A percentile compares a stretch with the other conserved stretches of the same genome.
These are phyloP conservation scores for Syncephalastrum monosporum DNA, from an alignment of 371 early-diverging fungal genomes.

Conservation along the genomic window DNA sequence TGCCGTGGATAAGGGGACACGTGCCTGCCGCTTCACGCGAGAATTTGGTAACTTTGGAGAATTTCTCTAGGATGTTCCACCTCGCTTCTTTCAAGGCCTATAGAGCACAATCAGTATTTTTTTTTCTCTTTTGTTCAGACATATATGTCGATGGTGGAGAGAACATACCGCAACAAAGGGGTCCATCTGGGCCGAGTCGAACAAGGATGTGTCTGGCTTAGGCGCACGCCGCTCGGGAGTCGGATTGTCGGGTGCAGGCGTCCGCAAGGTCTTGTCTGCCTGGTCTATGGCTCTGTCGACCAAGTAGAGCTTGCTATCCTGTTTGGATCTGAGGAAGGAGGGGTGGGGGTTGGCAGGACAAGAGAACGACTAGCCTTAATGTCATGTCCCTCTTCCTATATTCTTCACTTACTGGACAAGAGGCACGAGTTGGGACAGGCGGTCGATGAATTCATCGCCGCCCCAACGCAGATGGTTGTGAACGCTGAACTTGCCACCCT, in stretches of 20 bases:
- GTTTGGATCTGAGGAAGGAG: slow-evolving; percentile 19
- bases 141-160: too few relatives aligned
- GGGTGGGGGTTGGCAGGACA: too few relatives aligned
- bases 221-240: neutral
- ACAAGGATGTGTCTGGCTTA: slow-evolving; percentile 9
- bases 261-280: neutral
- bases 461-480: slow-evolving; percentile 37
- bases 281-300: neutral
- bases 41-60: slow-evolving; percentile 76
- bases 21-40: slow-evolving; percentile 63
- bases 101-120: neutral
- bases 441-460: slow-evolving; percentile 47
- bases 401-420: slow-evolving; percentile 22
- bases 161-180: slow-evolving; percentile 38
- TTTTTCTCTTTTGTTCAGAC: neutral
- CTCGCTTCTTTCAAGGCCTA: slow-evolving; percentile 68
- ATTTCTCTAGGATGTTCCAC: slow-evolving; percentile 80
- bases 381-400: neutral
- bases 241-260: slow-evolving; percentile 1
- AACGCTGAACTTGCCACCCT: slow-evolving; percentile 33
- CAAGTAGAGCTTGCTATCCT: slow-evolving; percentile 10
- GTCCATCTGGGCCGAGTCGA: slow-evolving; percentile 46
- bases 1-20: too few relatives aligned
- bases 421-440: slow-evolving; percentile 24
- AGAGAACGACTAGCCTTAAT: too few relatives aligned